Evolutionary conservation across 75 land plant genomes (phyloP), one percentile per base, ranked within the genome.

Genomic region (Sequoiadendron giganteum): DNA sequence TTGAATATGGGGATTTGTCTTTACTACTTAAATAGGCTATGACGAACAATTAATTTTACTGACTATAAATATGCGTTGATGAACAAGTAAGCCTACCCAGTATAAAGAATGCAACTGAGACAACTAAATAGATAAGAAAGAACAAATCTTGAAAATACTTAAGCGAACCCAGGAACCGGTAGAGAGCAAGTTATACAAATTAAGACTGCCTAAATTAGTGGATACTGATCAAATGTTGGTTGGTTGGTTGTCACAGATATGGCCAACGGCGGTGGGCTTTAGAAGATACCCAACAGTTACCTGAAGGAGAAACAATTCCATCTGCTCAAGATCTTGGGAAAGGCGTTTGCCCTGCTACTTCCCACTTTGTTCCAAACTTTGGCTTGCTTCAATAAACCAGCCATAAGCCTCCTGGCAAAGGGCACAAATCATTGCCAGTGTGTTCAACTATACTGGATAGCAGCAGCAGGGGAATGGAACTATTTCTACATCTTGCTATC

Each of bases 241-340:
- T n/a, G n/a, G n/a, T 79, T 79, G 10, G 49, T 84, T 84, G n/a
- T 34, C 3, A 49, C 61, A 84, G 85, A 49, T 43, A 39, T 13
- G 58, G 28, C 85, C 30, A 18, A n/a, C 61, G 30, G 54, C n/a
- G 61, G 61, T n/a, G 58, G 58, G 61, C 85, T 8, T 32, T 49
- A 32, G 85, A 84, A 84, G 39, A 84, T 54, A 36, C 55, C 58
- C 54, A 32, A 13, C 2, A 16, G 7, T 45, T 45, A 45, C 8
- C 7, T 45, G 36, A 4, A 84, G 61, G 48, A 49, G 58, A 54
- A 84, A 54, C 39, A 84, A 54, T 15, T 16, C 1, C 58, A 52
- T 84, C 38, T 34, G 18, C 85, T 84, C 39, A 84, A 84, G 58
- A 84, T 32, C 85, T 84, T 52, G 58, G 85, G 58, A 48, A 84